Evolutionary conservation across 768 basidiomycete genomes (phyloP).

Genomic region (Chalciporus pseudorubinellus): DNA sequence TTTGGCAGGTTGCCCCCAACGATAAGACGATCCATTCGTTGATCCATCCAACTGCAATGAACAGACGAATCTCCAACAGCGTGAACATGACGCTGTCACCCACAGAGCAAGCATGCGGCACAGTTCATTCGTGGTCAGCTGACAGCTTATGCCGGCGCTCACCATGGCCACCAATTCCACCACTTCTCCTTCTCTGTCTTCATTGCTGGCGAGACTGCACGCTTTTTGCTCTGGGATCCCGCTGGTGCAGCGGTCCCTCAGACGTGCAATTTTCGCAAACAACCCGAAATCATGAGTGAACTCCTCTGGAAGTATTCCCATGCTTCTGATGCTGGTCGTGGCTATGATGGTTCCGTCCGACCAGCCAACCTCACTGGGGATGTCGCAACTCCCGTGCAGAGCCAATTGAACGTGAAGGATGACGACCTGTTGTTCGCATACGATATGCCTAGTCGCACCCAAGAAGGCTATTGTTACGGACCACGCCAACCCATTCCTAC

Average conservation of each 20-base stretch:
- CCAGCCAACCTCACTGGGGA: neutral
- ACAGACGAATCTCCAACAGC: too few species aligned
- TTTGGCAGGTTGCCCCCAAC: too few species aligned
- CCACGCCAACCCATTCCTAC: too few species aligned
- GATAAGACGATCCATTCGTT: too few species aligned
- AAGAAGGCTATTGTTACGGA: too few species aligned
- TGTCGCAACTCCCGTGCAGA: too few species aligned
- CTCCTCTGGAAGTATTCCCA: constrained; percentile 29
- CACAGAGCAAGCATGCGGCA: too few species aligned
- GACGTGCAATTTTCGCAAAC: constrained; percentile 21
- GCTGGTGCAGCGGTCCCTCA: constrained; percentile 27
- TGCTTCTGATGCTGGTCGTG: constrained; percentile 11
- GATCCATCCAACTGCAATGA: too few species aligned
- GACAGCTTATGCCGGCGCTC: constrained; percentile 19
- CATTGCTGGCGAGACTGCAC: constrained; percentile 22
- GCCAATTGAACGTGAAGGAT: too few species aligned
- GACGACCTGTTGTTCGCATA: too few species aligned
- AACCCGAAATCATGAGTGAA: constrained; percentile 10
- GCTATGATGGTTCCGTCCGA: constrained; percentile 28
- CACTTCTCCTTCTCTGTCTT: constrained; percentile 30
- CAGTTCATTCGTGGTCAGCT: constrained; percentile 20
- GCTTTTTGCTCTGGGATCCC: constrained; percentile 36
- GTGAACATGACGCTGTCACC: too few species aligned
- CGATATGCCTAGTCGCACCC: too few species aligned
- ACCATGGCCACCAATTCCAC: constrained; percentile 27